Conservation (phyloP, 495 filamentous ascomycete genomes). For the Bacidia gigantensis region DNA sequence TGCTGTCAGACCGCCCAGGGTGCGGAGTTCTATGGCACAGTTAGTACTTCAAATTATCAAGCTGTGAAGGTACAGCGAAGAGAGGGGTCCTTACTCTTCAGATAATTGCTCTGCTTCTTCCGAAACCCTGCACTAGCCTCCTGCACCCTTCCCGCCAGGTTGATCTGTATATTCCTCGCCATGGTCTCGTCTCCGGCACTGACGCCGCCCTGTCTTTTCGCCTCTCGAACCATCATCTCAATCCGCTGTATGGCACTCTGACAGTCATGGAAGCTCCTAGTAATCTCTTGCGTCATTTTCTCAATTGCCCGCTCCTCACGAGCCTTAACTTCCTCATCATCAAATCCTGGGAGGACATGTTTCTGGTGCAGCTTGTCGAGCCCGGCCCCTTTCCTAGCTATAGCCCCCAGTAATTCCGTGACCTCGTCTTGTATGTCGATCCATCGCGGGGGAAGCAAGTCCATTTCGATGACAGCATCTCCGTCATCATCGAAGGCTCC, state of each 20-base stretch:
- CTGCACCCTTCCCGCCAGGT: slow-evolving; percentile 73
- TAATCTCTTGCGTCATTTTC: slow-evolving; percentile 77
- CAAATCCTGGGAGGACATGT: slow-evolving; percentile 90
- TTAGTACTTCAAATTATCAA: slow-evolving; percentile 3
- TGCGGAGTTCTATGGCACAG: slow-evolving; percentile 55
- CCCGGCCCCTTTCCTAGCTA: slow-evolving; percentile 66
- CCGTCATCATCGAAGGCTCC: slow-evolving; percentile 73
- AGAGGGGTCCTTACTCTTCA: slow-evolving; percentile 54
- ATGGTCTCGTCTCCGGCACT: slow-evolving; percentile 79
- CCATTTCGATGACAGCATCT: slow-evolving; percentile 97
- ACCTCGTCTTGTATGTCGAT: slow-evolving; percentile 91
- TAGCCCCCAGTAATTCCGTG: slow-evolving; percentile 62
- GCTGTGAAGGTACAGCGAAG: no score
- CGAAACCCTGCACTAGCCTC: slow-evolving; percentile 85
- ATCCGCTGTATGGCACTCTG: slow-evolving; percentile 77
- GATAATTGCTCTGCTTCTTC: slow-evolving; percentile 92
- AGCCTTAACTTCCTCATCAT: slow-evolving; percentile 77
- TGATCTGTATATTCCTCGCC: slow-evolving; percentile 90
- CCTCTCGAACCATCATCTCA: slow-evolving; percentile 68
- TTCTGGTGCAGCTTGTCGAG: slow-evolving; percentile 93
- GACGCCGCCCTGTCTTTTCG: slow-evolving; percentile 51
- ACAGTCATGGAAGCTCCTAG: slow-evolving; percentile 74
- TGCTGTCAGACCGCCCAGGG: slow-evolving; percentile 50
- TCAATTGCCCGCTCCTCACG: slow-evolving; percentile 83
- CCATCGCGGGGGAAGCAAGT: slow-evolving; percentile 89